Evolutionary conservation across 2,329 filamentous ascomycete species (phyloP), one percentile per base, ranked within the genome.

Genomic region (Cordyceps cateniannulata): DNA sequence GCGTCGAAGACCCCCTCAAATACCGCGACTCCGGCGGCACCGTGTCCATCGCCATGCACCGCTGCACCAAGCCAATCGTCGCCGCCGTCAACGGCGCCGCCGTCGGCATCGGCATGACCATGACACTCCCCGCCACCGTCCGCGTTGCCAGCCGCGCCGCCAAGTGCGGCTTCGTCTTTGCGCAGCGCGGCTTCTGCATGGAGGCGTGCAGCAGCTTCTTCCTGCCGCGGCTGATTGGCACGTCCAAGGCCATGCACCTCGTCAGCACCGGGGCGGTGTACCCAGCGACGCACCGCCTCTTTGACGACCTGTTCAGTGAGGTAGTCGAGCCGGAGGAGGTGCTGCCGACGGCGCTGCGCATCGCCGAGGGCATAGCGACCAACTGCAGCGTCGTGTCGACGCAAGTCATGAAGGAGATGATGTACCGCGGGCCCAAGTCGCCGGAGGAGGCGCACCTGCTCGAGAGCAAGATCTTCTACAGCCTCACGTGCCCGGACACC

Each of bases 141-240:
- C 76, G 80, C 55, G 67, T 87, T 63, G 83, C 77, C 45, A 84
- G 82, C 65, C 70, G 74, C 45, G 73, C 75, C 12, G 85, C 87
- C 2, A 88, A 88, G 69, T 82, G 91, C 64, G 89, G 88, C 57
- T 90, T 91, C 69, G 87, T 91, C 20, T 93, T 92, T 71, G 79
- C 82, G 25, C 81, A 87, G 27, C 80, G 88, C 48, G 89, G 88
- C 1, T 79, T 92, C 67, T 79, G 85, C 62, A 87, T 89, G 82
- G 89, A 93, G 72, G 88, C 86, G 0, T 87, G 83, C 68, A 85
- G 81, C 55, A 86, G 84, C 9, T 92, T 82, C 72, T 92, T 90
- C 76, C 77, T 92, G 40, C 88, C 89, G 2, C 81, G 86, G 0
- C 76, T 91, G 27, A 80, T 91, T 62, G 89, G 89, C 61, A 76